These are phyloP conservation scores for Orychophragmus violaceus DNA, from an alignment of 345 rosid genomes.

Conservation along the genomic window DNA sequence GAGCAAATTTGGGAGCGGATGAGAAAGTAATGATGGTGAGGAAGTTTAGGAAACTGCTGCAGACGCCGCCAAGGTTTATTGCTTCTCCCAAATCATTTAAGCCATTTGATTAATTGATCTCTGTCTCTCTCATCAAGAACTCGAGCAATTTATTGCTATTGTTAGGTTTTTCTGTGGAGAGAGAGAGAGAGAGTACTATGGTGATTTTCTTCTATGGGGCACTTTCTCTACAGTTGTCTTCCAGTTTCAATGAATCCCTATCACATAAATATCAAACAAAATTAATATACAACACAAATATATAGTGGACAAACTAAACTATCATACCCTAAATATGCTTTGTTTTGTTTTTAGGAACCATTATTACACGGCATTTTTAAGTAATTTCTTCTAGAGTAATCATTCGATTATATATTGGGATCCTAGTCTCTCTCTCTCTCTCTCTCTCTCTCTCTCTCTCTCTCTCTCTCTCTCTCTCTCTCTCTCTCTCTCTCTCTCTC, in stretches of 20 bases:
- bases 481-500: neutral
- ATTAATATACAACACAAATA: neutral
- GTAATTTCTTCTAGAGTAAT: neutral
- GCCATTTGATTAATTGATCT: neutral
- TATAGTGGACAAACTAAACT: neutral
- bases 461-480: neutral
- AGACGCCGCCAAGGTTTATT: slow-evolving; percentile 76
- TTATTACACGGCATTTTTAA: neutral
- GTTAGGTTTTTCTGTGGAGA: slow-evolving; percentile 14
- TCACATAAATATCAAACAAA: slow-evolving; percentile 23
- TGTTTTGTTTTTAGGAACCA: neutral
- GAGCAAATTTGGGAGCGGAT: slow-evolving; percentile 44
- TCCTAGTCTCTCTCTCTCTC: neutral
- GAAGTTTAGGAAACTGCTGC: slow-evolving; percentile 36
- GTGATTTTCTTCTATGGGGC: slow-evolving; percentile 25
- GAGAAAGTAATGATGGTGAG: slow-evolving; percentile 25
- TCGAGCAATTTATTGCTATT: slow-evolving; percentile 11
- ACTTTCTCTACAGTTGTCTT: slow-evolving; percentile 65
- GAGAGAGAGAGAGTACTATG: slow-evolving; percentile 18
- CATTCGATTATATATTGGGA: neutral
- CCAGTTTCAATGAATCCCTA: slow-evolving; percentile 43
- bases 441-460: neutral
- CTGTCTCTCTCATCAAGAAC: slow-evolving; percentile 25
- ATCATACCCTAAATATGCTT: neutral
- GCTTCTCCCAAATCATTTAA: slow-evolving; percentile 20